phyloP scores from a whole-genome alignment of 768 basidiomycete genomes.

The Xanthoconium purpureum region DNA sequence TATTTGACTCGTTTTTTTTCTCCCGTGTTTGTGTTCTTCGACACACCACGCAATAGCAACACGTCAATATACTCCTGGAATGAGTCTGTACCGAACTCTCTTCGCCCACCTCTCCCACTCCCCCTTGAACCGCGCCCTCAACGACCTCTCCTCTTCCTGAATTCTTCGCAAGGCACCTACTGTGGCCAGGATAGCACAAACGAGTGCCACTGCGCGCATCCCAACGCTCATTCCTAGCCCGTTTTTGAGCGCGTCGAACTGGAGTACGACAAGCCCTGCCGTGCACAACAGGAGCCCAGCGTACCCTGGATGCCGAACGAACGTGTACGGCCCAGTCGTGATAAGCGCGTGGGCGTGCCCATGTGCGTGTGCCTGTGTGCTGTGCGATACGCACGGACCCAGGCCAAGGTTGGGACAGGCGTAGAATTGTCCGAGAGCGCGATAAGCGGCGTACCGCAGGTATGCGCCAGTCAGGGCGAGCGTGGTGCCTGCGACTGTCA shows the following conservation, averaged over 20 bases:
- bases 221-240: slow-evolving; percentile 32
- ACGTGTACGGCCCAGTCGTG: slow-evolving; percentile 26
- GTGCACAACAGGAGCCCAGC: slow-evolving; percentile 32
- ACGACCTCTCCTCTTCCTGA: slow-evolving; percentile 8
- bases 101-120: slow-evolving; percentile 38
- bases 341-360: slow-evolving; percentile 24
- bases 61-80: slow-evolving; percentile 45
- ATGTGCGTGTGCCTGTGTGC: too few relatives aligned
- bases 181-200: not conserved
- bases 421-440: slow-evolving; percentile 24
- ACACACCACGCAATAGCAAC: too few relatives aligned
- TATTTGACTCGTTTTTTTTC: not conserved
- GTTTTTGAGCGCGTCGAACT: slow-evolving; percentile 4
- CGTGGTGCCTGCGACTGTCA: slow-evolving; percentile 35
- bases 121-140: slow-evolving; percentile 13
- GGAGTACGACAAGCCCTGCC: slow-evolving; percentile 12
- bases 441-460: slow-evolving; percentile 36
- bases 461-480: slow-evolving; percentile 40
- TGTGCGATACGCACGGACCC: not conserved
- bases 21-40: not conserved
- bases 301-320: slow-evolving; percentile 32
- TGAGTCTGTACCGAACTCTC: slow-evolving; percentile 45
- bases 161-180: slow-evolving; percentile 11
- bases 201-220: slow-evolving; percentile 13
- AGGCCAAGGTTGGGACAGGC: slow-evolving; percentile 10